Conservation (phyloP, 345 rosid genomes). For the Gossypium longicalyx region DNA sequence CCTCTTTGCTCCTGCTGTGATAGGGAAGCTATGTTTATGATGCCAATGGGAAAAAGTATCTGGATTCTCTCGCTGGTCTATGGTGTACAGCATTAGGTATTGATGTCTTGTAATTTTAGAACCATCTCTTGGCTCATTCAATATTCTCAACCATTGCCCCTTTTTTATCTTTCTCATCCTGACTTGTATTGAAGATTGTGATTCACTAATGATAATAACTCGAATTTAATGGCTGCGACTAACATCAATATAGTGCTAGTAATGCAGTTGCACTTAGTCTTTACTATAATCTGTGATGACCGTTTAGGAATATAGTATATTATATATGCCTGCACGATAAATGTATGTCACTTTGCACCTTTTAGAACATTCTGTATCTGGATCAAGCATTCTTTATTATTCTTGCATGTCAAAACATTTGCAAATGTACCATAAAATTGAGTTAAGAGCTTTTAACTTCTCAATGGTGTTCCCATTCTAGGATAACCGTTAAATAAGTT, state of each 20-base stretch:
- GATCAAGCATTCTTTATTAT: background rate
- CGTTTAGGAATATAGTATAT: background rate
- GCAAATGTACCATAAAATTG: background rate
- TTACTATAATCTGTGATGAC: background rate
- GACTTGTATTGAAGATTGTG: background rate
- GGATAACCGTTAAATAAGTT: background rate
- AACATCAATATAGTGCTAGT: background rate
- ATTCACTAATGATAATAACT: background rate
- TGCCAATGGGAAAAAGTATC: slow-evolving; percentile 70
- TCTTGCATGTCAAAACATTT: background rate
- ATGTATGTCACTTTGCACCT: background rate
- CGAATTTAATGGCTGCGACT: background rate
- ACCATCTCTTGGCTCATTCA: background rate
- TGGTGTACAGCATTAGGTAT: slow-evolving; percentile 97
- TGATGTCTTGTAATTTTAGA: slow-evolving; percentile 2
- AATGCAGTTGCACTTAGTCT: background rate
- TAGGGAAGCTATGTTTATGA: slow-evolving; percentile 91
- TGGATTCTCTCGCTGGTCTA: slow-evolving; percentile 94
- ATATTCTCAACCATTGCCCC: background rate
- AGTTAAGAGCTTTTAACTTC: slow-evolving; percentile 7
- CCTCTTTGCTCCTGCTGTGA: background rate
- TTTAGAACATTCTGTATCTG: background rate
- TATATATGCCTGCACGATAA: background rate
- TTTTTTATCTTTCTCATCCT: background rate
- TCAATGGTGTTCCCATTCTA: background rate